Percentiles rank a stretch among this genome's conserved stretches.
phyloP scores from a whole-genome alignment of 2,329 filamentous ascomycete species.

The Drechslerella coelobrocha region DNA sequence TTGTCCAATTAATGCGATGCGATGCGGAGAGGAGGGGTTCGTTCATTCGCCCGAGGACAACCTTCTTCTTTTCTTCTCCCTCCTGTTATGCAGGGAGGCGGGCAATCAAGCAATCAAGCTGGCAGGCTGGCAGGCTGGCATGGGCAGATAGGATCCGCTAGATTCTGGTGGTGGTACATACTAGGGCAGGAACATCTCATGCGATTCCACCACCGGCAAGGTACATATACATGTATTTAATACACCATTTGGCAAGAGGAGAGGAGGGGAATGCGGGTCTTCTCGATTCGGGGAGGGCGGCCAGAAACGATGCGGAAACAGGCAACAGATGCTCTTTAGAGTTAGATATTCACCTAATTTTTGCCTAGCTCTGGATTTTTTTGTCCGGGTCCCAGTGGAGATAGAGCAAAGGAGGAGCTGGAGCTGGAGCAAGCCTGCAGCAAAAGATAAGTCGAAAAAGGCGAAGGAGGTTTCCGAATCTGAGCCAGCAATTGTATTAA shows the following conservation, averaged over 20 bases:
- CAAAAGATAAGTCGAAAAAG: neutral
- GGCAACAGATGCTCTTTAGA: conserved; percentile 45
- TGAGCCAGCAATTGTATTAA: too few species aligned
- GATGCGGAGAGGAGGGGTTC: neutral
- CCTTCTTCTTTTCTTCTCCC: neutral
- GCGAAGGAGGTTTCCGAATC: too few species aligned
- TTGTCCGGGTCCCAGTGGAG: conserved; percentile 27
- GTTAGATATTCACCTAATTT: conserved; percentile 43
- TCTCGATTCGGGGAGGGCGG: neutral
- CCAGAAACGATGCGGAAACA: conserved; percentile 26
- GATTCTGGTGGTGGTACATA: neutral
- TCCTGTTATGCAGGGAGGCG: neutral
- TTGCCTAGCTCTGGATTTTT: conserved; percentile 3
- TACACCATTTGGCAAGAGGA: neutral
- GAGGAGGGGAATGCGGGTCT: conserved; percentile 30
- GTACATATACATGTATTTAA: neutral
- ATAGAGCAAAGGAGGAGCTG: neutral
- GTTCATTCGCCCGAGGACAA: too few species aligned
- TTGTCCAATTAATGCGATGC: conserved; percentile 3
- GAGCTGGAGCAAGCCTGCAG: conserved; percentile 3
- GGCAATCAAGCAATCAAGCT: neutral
- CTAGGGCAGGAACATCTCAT: conserved; percentile 1
- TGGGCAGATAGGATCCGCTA: neutral
- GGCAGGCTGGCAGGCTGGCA: neutral
- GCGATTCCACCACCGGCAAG: conserved; percentile 1